Evolutionary conservation across 306 rosid species (phyloP).

Genomic region (Luffa acutangula): DNA sequence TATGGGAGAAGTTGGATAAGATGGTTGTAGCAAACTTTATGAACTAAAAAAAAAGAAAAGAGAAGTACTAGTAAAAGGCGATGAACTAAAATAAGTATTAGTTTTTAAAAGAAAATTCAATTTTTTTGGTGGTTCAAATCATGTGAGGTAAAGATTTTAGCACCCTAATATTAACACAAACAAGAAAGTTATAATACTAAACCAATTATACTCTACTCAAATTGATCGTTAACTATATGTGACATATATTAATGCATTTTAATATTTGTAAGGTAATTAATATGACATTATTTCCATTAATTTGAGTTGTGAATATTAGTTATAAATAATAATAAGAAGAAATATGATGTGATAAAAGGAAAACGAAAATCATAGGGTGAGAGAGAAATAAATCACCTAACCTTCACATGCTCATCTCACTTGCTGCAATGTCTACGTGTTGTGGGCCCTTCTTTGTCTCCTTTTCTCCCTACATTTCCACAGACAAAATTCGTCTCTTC

Average conservation of each 20-base stretch:
- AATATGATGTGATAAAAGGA: too few species aligned
- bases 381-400: neutral
- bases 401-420: slow-evolving; percentile 35
- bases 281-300: too few species aligned
- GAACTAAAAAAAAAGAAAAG: too few species aligned
- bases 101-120: too few species aligned
- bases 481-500: slow-evolving; percentile 4
- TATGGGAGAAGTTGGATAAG: neutral
- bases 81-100: too few species aligned
- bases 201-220: too few species aligned
- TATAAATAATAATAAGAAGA: too few species aligned
- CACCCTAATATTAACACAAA: neutral
- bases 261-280: too few species aligned
- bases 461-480: slow-evolving; percentile 15
- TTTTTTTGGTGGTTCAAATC: neutral
- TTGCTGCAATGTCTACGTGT: slow-evolving; percentile 30
- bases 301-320: too few species aligned
- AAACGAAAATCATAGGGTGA: neutral
- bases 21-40: neutral
- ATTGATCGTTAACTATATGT: too few species aligned
- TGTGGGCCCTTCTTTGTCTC: slow-evolving; percentile 32
- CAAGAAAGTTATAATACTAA: too few species aligned
- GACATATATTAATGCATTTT: too few species aligned
- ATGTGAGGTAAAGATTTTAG: neutral
- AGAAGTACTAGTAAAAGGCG: neutral